Base-by-base conservation (phyloP, 176 grass and related monocot species). In the Themeda triandra region DNA sequence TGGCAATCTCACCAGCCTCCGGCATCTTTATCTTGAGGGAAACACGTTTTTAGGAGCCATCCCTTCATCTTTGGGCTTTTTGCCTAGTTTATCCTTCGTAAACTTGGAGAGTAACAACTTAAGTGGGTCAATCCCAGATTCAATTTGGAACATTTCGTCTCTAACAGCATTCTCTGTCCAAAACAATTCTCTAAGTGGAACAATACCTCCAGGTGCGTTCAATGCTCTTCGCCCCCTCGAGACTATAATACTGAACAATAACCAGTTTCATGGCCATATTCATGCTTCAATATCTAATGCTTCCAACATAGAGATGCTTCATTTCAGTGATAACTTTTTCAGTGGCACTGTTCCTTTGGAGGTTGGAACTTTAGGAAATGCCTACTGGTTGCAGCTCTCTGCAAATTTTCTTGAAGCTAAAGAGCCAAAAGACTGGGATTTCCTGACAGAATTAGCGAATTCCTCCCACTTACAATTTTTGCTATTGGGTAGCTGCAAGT, bases 381-480 rank as follows among this genome's bases (percentile, higher is more conserved):
- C 18, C 46, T 49, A 49, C 15, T 49, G 46, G 46, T 49, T 49
- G 46, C 46, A 49, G 46, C 46, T 49, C 46, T 49, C 15, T 11
- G 81, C 28, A 12, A 64, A 15, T 71, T 71, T 71, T n/a, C 29
- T 83, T 65, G 12, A 48, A 75, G 29, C 58, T 65, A 17, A 75
- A 25, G 58, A 36, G 15, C 69, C 33, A 0, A 62, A 59, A 21
- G 84, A 59, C 2, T 91, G 80, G 89, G 78, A 56, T 8, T 91
- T 91, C 66, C 6, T 91, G 6, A 35, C 39, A 1, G 31, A 81
- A 19, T 17, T 91, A 8, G 71, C 63, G 17, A 88, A 91, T 58
- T 87, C 75, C 81, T 80, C 80, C 15, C 24, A 23, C 0, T 54
- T 91, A 17, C 19, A 76, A 54, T 2, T 17, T 19, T 60, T 85